These are phyloP conservation scores for Sistotremastrum niveocremeum DNA, from an alignment of 768 basidiomycete genomes.

Conservation along the genomic window DNA sequence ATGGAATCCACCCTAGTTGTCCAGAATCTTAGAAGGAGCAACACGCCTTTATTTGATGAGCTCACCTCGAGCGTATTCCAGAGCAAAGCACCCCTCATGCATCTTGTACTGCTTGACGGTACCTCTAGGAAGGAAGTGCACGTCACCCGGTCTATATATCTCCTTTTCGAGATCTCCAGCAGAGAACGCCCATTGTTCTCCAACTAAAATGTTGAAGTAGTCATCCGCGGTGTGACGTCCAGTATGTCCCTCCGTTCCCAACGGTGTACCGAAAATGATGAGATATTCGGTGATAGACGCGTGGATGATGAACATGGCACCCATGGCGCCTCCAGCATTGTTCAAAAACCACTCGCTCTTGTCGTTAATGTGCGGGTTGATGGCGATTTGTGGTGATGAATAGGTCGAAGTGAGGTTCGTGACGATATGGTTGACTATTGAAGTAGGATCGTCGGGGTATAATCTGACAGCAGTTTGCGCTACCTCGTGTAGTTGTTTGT, in stretches of 20 bases:
- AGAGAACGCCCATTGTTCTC: conserved; percentile 88
- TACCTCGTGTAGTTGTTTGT: conserved; percentile 54
- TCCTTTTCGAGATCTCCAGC: conserved; percentile 79
- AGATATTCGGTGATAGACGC: conserved; percentile 95
- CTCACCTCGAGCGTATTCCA: conserved; percentile 88
- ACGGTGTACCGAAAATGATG: conserved; percentile 89
- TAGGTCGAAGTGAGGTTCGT: conserved; percentile 65
- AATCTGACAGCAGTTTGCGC: conserved; percentile 58
- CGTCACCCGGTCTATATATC: conserved; percentile 68
- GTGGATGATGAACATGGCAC: conserved; percentile 95
- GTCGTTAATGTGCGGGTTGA: conserved; percentile 28
- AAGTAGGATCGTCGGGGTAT: conserved; percentile 47
- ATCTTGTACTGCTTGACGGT: conserved; percentile 95
- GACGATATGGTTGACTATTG: conserved; percentile 74
- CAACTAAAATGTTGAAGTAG: conserved; percentile 90
- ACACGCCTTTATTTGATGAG: conserved; percentile 4
- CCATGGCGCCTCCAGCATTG: conserved; percentile 98
- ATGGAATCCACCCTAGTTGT: conserved; percentile 81
- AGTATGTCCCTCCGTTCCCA: conserved; percentile 93
- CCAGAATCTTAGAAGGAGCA: background rate
- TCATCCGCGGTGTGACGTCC: conserved; percentile 95
- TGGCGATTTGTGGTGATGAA: conserved; percentile 40
- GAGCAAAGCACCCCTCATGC: conserved; percentile 89
- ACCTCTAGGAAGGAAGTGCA: conserved; percentile 75
- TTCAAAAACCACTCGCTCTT: conserved; percentile 85